phyloP scores from a whole-genome alignment of 225 moss, liverwort and hornwort species.

The Antitrichia curtipendula region DNA sequence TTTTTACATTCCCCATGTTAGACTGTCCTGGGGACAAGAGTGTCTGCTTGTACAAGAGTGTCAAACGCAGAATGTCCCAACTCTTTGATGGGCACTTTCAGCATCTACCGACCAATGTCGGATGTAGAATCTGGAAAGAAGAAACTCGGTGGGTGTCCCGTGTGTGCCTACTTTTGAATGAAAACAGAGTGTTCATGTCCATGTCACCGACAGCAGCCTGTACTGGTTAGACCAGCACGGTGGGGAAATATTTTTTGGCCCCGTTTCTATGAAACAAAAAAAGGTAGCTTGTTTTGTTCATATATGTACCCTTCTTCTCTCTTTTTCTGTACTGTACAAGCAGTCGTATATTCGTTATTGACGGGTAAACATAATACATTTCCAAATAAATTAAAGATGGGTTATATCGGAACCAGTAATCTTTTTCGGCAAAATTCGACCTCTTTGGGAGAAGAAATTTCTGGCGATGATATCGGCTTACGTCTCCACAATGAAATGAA shows the following conservation, averaged over 20 bases:
- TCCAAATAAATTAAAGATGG: background rate
- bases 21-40: background rate
- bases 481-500: background rate
- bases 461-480: too few relatives aligned
- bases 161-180: background rate
- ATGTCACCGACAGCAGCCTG: background rate
- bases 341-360: background rate
- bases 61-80: background rate
- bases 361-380: too few relatives aligned
- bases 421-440: background rate
- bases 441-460: background rate
- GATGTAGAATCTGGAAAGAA: background rate
- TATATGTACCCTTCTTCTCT: background rate
- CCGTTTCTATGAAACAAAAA: background rate
- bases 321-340: background rate
- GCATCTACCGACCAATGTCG: slow-evolving; percentile 4
- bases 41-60: background rate
- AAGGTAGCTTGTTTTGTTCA: background rate
- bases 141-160: background rate
- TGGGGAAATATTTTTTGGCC: background rate
- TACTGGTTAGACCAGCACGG: background rate
- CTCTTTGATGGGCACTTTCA: background rate
- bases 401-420: too few relatives aligned
- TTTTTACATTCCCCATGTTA: background rate
- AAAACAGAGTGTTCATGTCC: background rate